Evolutionary conservation across 805 yeast genomes (phyloP), one percentile per base, ranked within the genome.

Genomic region (Komagataella pseudopastoris): DNA sequence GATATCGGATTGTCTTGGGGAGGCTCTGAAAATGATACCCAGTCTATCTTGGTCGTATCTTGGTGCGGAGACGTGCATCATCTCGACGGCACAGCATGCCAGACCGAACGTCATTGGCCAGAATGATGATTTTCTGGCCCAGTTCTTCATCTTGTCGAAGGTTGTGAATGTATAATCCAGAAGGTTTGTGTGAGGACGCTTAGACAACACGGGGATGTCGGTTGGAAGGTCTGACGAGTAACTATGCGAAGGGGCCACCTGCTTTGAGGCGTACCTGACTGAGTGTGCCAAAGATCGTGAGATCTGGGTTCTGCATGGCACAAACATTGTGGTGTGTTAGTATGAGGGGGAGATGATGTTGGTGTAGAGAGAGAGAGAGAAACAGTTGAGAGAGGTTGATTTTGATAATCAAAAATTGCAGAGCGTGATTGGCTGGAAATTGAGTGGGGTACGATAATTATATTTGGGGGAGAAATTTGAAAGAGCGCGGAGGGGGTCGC

Each of bases 51-150:
- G 95, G 69, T 87, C 96, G 68, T 87, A 87, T 63, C 96, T 76
- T 55, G 96, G 95, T 53, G 95, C 81, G 23, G 95, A 87, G 44
- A 84, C 85, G 65, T 87, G 96, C 96, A 87, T 87, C 96, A 87
- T 87, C 70, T 87, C 96, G 46, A 87, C 95, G 55, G 96, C 96
- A 73, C 96, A 87, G 70, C 96, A 87, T 6, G 95, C 95, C 62
- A 87, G 73, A 39, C 96, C 96, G 67, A 87, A 87, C 44, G 96
- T 87, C 48, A 86, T 90, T 6, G 96, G 96, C 96, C 96, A 87
- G 67, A 87, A 87, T 1, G 93, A 85, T 23, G 95, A 88, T 64
- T 85, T 88, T 68, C 95, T 78, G 1, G 91, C 95, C 96, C 96
- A 87, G 71, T 83, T 83, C 56, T 89, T 89, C 56, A 87, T 78